Evolutionary conservation across 140 eudicot species (phyloP), one percentile per base, ranked within the genome.

Genomic region (Erigeron philadelphicus): DNA sequence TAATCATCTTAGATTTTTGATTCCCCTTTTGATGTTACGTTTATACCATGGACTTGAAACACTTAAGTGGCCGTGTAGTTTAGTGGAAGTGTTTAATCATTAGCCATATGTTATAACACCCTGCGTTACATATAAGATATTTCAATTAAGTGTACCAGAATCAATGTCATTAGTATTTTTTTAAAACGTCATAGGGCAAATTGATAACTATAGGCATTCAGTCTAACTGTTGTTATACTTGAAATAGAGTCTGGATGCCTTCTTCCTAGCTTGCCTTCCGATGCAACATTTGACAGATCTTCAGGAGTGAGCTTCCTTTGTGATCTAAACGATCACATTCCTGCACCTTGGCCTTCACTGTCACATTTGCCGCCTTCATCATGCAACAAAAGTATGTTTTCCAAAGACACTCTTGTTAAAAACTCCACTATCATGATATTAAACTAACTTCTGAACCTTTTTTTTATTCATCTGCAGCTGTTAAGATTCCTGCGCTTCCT

Each of bases 271-370:
- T 81, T 88, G 87, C 98, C 98, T 48, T 89, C 98, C 31, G 98
- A 93, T 76, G 95, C 83, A 64, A 85, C 87, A 50, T 84, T 89
- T 55, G 98, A 93, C 77, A 56, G 65, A 61, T 63, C 77, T 64
- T 66, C 96, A 42, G 98, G 98, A 19, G 79, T 86, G 62, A 89
- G 90, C 81, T 93, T 93, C 74, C 83, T 88, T 45, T 93, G 98
- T 80, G 98, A 93, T 80, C 75, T 92, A 53, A 92, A 92, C 21
- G 98, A 92, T 75, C 92, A 92, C 78, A 92, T 92, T 70, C 96
- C 96, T 3, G 96, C 98, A 68, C 88, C 96, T 12, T 92, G 98
- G 98, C 98, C 98, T 18, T 83, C 95, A 15, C n/a, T 85, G n/a
- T 74, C 87, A 79, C 88, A 83, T 81, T 9, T 83, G 73, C 88